A percentile compares a stretch with the other conserved stretches of the same genome.
These are phyloP conservation scores for Erodium texanum DNA, from an alignment of 441 rosid genomes.

Conservation along the genomic window DNA sequence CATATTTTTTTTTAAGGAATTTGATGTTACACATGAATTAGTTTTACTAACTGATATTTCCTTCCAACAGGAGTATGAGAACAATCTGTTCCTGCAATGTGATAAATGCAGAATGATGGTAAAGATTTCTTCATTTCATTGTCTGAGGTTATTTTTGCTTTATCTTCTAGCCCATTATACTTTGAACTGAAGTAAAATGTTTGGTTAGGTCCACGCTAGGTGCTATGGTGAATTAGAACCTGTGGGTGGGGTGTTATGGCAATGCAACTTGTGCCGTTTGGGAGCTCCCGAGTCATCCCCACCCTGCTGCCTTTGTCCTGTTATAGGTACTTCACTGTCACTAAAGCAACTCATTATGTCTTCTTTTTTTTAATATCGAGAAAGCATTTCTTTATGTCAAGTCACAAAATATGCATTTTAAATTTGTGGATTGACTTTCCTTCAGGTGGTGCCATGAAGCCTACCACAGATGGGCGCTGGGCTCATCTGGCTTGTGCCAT, in stretches of 20 bases:
- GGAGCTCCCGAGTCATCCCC: conserved; percentile 73
- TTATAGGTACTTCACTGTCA: conserved; percentile 44
- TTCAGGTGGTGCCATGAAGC: conserved; percentile 98
- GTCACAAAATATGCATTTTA: conserved; percentile 14
- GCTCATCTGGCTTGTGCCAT: conserved; percentile 99
- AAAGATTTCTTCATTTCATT: conserved; percentile 21
- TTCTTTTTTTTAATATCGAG: no score
- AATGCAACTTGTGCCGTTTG: conserved; percentile 88
- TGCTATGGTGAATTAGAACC: conserved; percentile 96
- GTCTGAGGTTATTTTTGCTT: not conserved
- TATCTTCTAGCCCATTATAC: conserved; percentile 19
- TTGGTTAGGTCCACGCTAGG: conserved; percentile 86
- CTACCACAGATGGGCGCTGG: conserved; percentile 92
- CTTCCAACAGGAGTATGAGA: conserved; percentile 73
- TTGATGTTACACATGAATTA: conserved; percentile 12
- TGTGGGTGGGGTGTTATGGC: conserved; percentile 78
- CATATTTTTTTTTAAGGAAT: not conserved
- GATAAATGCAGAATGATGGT: conserved; percentile 99
- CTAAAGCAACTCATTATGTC: conserved; percentile 15
- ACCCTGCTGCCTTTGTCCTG: conserved; percentile 94
- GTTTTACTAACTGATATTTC: conserved; percentile 24
- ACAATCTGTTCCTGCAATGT: conserved; percentile 95
- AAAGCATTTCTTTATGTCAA: conserved; percentile 6
- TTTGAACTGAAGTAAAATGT: conserved; percentile 18
- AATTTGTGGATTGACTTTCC: conserved; percentile 20